phyloP scores from a whole-genome alignment of 768 basidiomycete species.

The Termitomyces titanicus region DNA sequence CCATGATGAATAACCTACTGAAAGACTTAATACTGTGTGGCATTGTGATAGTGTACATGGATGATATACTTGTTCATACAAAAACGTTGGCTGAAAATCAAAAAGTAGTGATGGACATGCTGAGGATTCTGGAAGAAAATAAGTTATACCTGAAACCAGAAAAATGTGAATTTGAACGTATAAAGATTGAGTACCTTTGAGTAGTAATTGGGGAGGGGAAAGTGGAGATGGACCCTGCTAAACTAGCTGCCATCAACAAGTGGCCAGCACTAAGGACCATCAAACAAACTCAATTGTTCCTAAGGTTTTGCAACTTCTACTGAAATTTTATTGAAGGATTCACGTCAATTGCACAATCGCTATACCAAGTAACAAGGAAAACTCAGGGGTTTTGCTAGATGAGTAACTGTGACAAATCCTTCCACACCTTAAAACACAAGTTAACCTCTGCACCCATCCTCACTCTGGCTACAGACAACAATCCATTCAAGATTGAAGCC shows the following conservation, averaged over 20 bases:
- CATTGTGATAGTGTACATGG: slow-evolving; percentile 32
- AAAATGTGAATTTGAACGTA: slow-evolving; percentile 27
- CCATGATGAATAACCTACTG: slow-evolving; percentile 35
- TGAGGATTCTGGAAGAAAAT: slow-evolving; percentile 15
- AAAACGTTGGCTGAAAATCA: slow-evolving; percentile 18
- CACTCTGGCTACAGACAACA: neutral
- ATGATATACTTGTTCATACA: slow-evolving; percentile 37
- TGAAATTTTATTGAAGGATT: slow-evolving; percentile 1
- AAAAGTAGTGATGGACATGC: slow-evolving; percentile 13
- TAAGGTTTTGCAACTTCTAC: slow-evolving; percentile 6
- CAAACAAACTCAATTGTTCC: neutral
- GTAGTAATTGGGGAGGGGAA: slow-evolving; percentile 18
- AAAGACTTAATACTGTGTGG: slow-evolving; percentile 22
- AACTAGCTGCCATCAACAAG: slow-evolving; percentile 22
- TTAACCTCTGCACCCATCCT: neutral
- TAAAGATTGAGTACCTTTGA: slow-evolving; percentile 22
- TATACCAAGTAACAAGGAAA: neutral
- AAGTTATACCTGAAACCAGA: slow-evolving; percentile 25
- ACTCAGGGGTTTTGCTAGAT: neutral
- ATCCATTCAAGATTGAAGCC: neutral
- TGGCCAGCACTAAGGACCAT: neutral
- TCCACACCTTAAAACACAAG: neutral
- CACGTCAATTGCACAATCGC: neutral
- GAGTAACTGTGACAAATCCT: neutral
- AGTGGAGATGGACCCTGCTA: slow-evolving; percentile 28